Conservation (phyloP, 148 eudicot species). For the Chenopodium suecicum region DNA sequence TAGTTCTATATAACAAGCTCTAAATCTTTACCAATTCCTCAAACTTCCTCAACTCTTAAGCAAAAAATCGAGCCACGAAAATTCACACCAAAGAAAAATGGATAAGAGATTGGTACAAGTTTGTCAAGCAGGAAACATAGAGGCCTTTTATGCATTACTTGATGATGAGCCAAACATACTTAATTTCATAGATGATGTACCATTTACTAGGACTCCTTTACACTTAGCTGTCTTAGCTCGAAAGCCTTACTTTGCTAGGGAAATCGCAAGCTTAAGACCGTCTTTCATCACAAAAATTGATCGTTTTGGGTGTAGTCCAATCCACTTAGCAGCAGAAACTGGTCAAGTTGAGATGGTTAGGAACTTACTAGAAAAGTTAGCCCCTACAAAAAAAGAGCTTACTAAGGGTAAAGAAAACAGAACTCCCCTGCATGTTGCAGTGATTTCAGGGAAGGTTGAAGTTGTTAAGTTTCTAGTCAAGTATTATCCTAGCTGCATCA, state of each 20-base stretch:
- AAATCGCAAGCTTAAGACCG: conserved; percentile 18
- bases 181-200: conserved; percentile 12
- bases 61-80: not conserved
- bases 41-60: not conserved
- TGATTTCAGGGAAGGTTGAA: conserved; percentile 16
- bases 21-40: not conserved
- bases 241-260: conserved; percentile 22
- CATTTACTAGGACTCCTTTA: conserved; percentile 23
- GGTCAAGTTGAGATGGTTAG: conserved; percentile 21
- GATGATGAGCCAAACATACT: conserved; percentile 21
- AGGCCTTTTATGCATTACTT: conserved; percentile 25
- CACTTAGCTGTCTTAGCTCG: conserved; percentile 21
- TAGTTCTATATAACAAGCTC: not conserved
- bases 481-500: not conserved
- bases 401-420: conserved; percentile 14
- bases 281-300: conserved; percentile 16
- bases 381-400: not conserved
- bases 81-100: not conserved
- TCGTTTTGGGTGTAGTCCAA: conserved; percentile 14
- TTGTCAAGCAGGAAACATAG: conserved; percentile 24
- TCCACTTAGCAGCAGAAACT: conserved; percentile 22
- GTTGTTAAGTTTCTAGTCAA: conserved; percentile 5
- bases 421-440: conserved; percentile 22
- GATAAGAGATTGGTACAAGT: conserved; percentile 23
- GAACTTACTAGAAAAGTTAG: not conserved